phyloP scores from a whole-genome alignment of 2,329 filamentous ascomycete species.

The Capronia coronata region DNA sequence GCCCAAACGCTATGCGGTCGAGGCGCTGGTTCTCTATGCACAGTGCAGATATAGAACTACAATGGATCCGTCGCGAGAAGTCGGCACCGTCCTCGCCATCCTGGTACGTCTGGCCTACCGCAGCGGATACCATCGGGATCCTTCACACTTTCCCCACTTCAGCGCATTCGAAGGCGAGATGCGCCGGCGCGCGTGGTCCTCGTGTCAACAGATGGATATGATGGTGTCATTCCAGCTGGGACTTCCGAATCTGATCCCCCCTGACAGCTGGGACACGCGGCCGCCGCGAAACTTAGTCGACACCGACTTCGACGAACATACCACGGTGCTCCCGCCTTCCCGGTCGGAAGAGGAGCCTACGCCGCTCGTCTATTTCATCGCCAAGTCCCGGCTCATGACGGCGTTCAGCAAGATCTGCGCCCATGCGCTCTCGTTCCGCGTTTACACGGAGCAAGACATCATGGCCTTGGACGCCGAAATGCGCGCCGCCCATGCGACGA shows the following conservation, averaged over 20 bases:
- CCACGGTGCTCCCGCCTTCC: conserved; percentile 46
- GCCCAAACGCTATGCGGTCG: conserved; percentile 26
- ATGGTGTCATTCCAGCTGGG: conserved; percentile 60
- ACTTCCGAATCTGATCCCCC: conserved; percentile 55
- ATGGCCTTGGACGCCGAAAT: conserved; percentile 29
- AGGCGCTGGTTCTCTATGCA: conserved; percentile 38
- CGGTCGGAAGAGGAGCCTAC: conserved; percentile 47
- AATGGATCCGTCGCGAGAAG: conserved; percentile 49
- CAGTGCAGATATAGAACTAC: conserved; percentile 49
- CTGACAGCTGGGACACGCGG: conserved; percentile 54
- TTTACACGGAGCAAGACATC: conserved; percentile 15
- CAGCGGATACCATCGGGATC: conserved; percentile 56
- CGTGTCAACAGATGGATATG: conserved; percentile 51
- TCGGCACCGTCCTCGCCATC: conserved; percentile 50
- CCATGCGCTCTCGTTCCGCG: conserved; percentile 30
- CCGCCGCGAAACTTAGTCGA: conserved; percentile 56
- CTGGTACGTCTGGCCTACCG: conserved; percentile 55
- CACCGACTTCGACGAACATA: conserved; percentile 52
- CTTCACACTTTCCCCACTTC: conserved; percentile 46
- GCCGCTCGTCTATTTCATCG: conserved; percentile 32
- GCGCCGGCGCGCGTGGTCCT: conserved; percentile 39
- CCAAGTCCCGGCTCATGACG: conserved; percentile 30
- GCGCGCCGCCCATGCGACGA: conserved; percentile 22
- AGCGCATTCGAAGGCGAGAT: conserved; percentile 53
- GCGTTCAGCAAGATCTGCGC: conserved; percentile 30